Evolutionary conservation across 768 basidiomycete genomes (phyloP), one percentile per base, ranked within the genome.

Genomic region (Mrakia blollopis): DNA sequence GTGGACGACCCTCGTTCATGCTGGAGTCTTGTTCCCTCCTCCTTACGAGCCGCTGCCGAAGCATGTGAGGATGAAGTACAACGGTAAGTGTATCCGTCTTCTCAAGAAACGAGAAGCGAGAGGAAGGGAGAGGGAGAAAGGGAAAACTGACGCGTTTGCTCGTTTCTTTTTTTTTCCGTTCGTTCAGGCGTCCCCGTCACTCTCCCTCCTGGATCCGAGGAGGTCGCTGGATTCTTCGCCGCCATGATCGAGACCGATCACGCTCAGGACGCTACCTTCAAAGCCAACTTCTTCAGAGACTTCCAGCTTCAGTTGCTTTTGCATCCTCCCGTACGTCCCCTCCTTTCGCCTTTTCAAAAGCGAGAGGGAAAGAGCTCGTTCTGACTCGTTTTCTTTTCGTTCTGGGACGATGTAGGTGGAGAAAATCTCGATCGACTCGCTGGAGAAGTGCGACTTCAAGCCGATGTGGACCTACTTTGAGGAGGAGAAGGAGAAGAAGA

Each of bases 141-240:
- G 11, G 14, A 41, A 44, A 11, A 44, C 30, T 28, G 47, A 30
- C 14, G 7, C 14, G 14, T 25, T 47, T 54, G 41, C 44, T 80
- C 54, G 37, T 21, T 57, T 70, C 60, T 41, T 52, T 78, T 54
- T 14, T 28, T 23, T 11, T 37, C 4, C 28, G 32, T 14, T 50
- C 35, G 41, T 52, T n/a, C 61, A 97, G 96, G 93, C 79, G 89
- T 91, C 83, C 83, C 86, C 16, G 87, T 98, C 39, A 87, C 90
- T 80, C 89, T 99, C 47, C 89, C 93, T 30, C 89, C 88, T 18
- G 93, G 91, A 78, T 87, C 95, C 10, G 97, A 99, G 84, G 97
- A 99, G 83, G 96, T 98, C 65, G 96, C 97, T 39, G 91, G 92
- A 11, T 99, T 99, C 84, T 99, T 95, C 81, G 97, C 86, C 50